Base-by-base conservation (phyloP, 2,329 filamentous ascomycete species). In the Byssoonygena ceratinophila region DNA sequence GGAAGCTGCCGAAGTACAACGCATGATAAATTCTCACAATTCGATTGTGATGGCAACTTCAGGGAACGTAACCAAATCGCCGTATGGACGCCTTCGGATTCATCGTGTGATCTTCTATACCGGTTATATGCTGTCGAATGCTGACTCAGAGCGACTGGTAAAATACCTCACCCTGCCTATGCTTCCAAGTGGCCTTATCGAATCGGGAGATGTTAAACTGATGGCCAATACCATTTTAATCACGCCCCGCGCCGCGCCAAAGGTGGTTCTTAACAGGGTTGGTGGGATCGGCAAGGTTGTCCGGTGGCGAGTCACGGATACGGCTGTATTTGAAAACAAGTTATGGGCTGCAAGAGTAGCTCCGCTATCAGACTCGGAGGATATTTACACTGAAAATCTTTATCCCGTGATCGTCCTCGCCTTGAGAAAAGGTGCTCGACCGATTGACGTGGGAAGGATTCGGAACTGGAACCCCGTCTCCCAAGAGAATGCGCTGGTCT, bases 211-310 rank as follows among this genome's bases (percentile, higher is more conserved):
- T 48, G 73, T 95, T 58, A 88, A 87, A 58, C 80, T 82, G 56
- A 83, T 95, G 61, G 90, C 84, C 43, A 95, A 94, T 69, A 91
- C 84, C 68, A 90, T 98, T 60, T 77, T 96, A 61, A 97, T 98
- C 64, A 85, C 84, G 34, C 84, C 88, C 1, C 82, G 85, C 9
- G 82, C 85, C 0, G 87, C 85, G 46, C 81, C 85, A 2, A 75
- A 78, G 47, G 79, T 76, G 58, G 83, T 94, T 20, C 72, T 96
- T 29, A 79, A 85, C 49, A 92, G 88, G 67, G 84, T 92, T 9
- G 92, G 92, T 39, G 91, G 91, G 25, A 81, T 95, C 63, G 88
- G 89, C 31, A 82, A 80, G 61, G 91, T 84, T 68, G 78, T 94
- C 69, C 81, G 74, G 37, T 98, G 91, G 88, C 81, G 87, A 66